These are phyloP conservation scores for Botrytis elliptica DNA, from an alignment of 2,329 filamentous ascomycete species.

Conservation along the genomic window DNA sequence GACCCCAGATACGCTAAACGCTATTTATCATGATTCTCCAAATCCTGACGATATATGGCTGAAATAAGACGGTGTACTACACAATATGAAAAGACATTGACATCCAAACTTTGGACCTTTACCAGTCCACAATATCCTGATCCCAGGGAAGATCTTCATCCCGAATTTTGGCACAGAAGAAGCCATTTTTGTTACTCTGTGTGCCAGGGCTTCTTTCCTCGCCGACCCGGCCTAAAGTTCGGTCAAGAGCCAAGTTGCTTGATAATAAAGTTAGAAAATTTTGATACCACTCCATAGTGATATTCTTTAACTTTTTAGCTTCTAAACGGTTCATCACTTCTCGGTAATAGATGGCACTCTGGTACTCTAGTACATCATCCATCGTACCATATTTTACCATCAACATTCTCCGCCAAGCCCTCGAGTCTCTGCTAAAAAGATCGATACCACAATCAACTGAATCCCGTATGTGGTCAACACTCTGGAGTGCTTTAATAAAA, in stretches of 20 bases:
- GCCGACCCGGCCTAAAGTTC: neutral
- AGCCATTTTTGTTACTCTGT: neutral
- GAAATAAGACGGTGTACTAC: neutral
- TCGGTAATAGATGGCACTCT: neutral
- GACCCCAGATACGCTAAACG: neutral
- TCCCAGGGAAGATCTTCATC: constrained; percentile 24
- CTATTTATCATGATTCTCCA: neutral
- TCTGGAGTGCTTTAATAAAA: neutral
- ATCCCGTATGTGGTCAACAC: neutral
- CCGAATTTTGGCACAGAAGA: constrained; percentile 15
- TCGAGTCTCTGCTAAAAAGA: neutral
- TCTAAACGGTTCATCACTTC: neutral
- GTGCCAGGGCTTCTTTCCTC: neutral
- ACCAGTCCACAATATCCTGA: neutral
- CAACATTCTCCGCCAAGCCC: neutral
- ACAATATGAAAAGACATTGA: neutral
- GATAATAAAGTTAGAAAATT: neutral
- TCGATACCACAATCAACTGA: neutral
- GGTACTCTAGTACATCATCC: neutral
- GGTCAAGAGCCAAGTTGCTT: neutral
- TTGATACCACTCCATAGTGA: neutral
- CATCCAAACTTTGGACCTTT: neutral
- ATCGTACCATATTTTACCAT: neutral
- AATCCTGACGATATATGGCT: neutral
- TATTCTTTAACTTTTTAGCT: neutral